phyloP scores from a whole-genome alignment of 495 filamentous ascomycete species.

The Niebla homalea region DNA sequence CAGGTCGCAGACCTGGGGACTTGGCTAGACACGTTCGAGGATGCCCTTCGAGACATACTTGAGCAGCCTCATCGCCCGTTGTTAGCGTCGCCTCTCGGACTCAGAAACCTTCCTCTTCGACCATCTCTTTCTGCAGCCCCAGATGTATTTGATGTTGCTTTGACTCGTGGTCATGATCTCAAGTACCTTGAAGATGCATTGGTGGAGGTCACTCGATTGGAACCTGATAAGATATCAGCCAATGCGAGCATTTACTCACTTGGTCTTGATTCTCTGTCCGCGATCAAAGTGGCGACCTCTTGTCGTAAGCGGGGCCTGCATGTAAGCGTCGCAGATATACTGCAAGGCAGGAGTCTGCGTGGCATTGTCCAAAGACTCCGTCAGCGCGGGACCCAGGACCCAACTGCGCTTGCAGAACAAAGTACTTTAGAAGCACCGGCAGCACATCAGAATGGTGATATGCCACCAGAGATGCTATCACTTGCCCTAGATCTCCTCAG shows the following conservation, averaged over 20 bases:
- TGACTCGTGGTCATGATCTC: not conserved
- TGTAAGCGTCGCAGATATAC: constrained; percentile 50
- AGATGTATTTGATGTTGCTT: not conserved
- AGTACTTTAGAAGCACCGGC: not conserved
- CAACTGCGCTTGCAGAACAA: constrained; percentile 17
- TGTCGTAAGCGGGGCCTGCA: constrained; percentile 45
- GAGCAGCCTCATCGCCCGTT: constrained; percentile 19
- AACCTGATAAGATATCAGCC: constrained; percentile 51
- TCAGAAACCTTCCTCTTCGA: constrained; percentile 18
- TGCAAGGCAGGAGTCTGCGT: constrained; percentile 47
- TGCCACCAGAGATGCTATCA: constrained; percentile 6
- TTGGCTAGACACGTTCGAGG: constrained; percentile 18
- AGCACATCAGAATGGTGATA: not conserved
- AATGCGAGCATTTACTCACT: constrained; percentile 67
- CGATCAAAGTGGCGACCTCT: constrained; percentile 58
- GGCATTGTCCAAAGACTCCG: constrained; percentile 36
- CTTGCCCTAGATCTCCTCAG: constrained; percentile 25
- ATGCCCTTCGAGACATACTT: constrained; percentile 20
- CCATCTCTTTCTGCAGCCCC: not conserved
- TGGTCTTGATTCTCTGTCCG: constrained; percentile 81
- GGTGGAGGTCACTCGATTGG: constrained; percentile 35
- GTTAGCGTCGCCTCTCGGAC: constrained; percentile 13
- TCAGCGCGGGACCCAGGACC: constrained; percentile 7
- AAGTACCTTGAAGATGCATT: no score
- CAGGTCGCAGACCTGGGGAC: not conserved